Percentiles rank a stretch among this genome's conserved stretches.
These are phyloP conservation scores for Isoetes taiwanensis DNA, from an alignment of 75 land plant species.

Conservation along the genomic window DNA sequence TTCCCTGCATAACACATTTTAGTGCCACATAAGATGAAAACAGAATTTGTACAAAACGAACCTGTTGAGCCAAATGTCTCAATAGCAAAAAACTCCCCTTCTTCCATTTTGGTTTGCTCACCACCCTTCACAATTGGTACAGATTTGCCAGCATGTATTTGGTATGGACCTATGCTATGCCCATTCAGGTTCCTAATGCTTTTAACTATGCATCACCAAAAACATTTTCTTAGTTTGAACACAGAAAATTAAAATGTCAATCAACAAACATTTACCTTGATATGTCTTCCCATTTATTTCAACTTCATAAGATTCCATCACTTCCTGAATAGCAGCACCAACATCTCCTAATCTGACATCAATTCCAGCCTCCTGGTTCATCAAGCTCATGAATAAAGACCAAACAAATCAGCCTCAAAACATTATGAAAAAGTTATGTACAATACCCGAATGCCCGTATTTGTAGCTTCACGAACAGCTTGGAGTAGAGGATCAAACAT, in stretches of 20 bases:
- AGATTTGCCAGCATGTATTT: constrained; percentile 95
- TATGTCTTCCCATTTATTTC: constrained; percentile 88
- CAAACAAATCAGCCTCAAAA: too few relatives aligned
- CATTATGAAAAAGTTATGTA: too few relatives aligned
- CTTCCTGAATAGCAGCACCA: constrained; percentile 98
- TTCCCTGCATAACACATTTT: constrained; percentile 43
- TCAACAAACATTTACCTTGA: constrained; percentile 40
- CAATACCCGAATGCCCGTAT: constrained; percentile 86
- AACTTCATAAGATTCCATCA: constrained; percentile 97
- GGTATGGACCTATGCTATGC: constrained; percentile 89
- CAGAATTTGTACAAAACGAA: constrained; percentile 4
- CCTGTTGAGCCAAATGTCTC: constrained; percentile 98
- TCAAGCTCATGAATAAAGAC: too few relatives aligned
- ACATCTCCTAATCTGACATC: constrained; percentile 95
- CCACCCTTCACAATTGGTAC: constrained; percentile 99
- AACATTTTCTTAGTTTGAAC: constrained; percentile 3
- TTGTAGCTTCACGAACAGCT: constrained; percentile 88
- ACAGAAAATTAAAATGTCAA: background rate
- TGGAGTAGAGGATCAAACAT: constrained; percentile 88
- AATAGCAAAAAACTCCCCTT: constrained; percentile 93
- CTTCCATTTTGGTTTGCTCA: constrained; percentile 98
- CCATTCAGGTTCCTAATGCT: constrained; percentile 92
- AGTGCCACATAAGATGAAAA: background rate
- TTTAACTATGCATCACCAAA: constrained; percentile 55
- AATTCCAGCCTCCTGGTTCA: constrained; percentile 97